These are phyloP conservation scores for Encephalitozoon cuniculi DNA, from an alignment of 371 early-diverging fungal species.

Conservation along the genomic window DNA sequence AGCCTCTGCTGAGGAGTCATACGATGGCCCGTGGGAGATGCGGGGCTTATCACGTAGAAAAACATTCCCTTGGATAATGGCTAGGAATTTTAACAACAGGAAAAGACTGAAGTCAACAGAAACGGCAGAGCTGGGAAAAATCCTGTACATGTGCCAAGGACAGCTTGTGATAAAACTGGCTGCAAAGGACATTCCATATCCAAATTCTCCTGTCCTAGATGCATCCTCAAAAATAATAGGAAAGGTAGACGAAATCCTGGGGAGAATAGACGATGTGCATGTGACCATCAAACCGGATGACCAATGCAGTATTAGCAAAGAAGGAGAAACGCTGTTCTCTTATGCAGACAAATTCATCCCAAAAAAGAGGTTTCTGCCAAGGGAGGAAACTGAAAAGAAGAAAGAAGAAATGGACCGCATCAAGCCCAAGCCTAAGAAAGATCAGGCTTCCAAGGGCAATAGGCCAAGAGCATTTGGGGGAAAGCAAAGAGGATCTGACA, in stretches of 20 bases:
- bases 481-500: background rate
- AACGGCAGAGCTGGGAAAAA: conserved; percentile 71
- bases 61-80: conserved; percentile 7
- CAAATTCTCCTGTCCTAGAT: conserved; percentile 89
- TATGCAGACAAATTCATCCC: conserved; percentile 52
- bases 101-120: background rate
- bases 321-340: conserved; percentile 17
- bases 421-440: background rate
- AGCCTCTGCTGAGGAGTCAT: background rate
- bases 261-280: conserved; percentile 81
- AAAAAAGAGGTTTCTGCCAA: conserved; percentile 38
- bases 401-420: conserved; percentile 41
- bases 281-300: conserved; percentile 28
- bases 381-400: conserved; percentile 41
- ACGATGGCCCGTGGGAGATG: background rate
- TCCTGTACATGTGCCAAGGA: conserved; percentile 84
- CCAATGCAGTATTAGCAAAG: background rate
- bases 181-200: conserved; percentile 85
- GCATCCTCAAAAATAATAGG: conserved; percentile 87
- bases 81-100: background rate
- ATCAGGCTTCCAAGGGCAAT: background rate
- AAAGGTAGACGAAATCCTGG: conserved; percentile 96
- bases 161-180: conserved; percentile 85
- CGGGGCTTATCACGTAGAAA: background rate
- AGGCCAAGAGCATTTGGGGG: background rate